Percentiles rank a stretch among this genome's conserved stretches.
phyloP scores from a whole-genome alignment of 2,329 filamentous ascomycete genomes.

The Fusarium euwallaceae region DNA sequence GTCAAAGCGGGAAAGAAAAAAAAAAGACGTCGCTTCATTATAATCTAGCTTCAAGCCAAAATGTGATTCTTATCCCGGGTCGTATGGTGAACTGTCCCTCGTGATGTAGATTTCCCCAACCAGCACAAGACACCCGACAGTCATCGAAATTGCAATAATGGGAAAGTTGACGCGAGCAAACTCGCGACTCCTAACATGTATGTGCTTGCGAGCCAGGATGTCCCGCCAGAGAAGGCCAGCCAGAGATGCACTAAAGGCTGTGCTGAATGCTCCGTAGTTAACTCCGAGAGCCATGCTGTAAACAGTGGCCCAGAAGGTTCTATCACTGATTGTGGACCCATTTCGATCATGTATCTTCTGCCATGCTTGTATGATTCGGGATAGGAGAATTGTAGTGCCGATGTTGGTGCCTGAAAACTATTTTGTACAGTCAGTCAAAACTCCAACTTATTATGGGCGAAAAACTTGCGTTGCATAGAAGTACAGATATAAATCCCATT shows the following conservation, averaged over 20 bases:
- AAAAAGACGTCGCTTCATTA: not conserved
- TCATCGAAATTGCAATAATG: conserved; percentile 78
- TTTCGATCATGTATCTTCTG: conserved; percentile 66
- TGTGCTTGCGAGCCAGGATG: conserved; percentile 77
- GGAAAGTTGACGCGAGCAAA: conserved; percentile 78
- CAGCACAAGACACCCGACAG: conserved; percentile 71
- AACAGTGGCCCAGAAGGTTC: conserved; percentile 80
- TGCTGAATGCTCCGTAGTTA: conserved; percentile 81
- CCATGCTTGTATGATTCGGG: conserved; percentile 78
- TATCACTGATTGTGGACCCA: conserved; percentile 66
- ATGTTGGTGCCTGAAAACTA: conserved; percentile 85
- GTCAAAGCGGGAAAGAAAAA: too few relatives aligned
- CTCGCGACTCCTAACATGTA: conserved; percentile 72
- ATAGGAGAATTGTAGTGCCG: conserved; percentile 80
- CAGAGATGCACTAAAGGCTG: conserved; percentile 78
- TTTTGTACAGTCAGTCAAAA: not conserved
- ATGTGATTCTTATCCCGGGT: not conserved
- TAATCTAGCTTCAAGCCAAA: not conserved
- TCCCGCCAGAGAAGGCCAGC: conserved; percentile 81
- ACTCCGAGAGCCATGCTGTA: conserved; percentile 82
- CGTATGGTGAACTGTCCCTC: conserved; percentile 33
- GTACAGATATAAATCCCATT: conserved; percentile 79
- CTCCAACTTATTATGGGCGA: too few relatives aligned
- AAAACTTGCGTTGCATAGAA: conserved; percentile 76
- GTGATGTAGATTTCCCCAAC: conserved; percentile 73